Base-by-base conservation (phyloP, 2,329 filamentous ascomycete genomes). In the Monosporascus sp. region DNA sequence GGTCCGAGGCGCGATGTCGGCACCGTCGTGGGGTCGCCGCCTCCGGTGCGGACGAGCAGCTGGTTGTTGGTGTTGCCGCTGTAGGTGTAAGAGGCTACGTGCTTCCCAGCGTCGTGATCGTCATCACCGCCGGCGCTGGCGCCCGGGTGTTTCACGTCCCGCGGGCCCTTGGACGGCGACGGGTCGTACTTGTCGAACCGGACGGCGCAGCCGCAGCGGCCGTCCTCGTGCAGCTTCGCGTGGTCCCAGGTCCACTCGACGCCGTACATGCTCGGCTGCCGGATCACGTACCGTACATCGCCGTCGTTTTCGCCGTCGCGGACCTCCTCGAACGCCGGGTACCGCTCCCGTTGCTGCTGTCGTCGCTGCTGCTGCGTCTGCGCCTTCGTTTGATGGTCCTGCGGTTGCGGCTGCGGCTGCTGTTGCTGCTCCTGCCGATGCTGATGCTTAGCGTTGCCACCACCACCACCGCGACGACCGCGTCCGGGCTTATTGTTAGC, bases 211-310 rank as follows among this genome's bases (percentile, higher is more conserved):
- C 54, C 35, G 59, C 73, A 76, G 7, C 54, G 55, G 3, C 72
- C 72, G 4, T 45, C 50, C 4, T 59, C 51, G 58, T 76, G 74
- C 5, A 68, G 65, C 19, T 56, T 54, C 11, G 65, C 64, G 58
- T 76, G 74, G 58, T 75, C 74, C 0, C 55, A 54, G 2, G 66
- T 55, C 73, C 73, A 76, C 56, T 76, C 74, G 3, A 67, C 70
- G 1, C 66, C 72, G 53, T 68, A 75, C n/a, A 72, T 58, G 51
- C 71, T 68, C 0, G 63, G 50, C 9, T 72, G 60, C 1, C 72
- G 69, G 37, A 72, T 59, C 0, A 64, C 45, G 5, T 70, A 61
- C 5, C 54, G 51, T 41, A 31, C 46, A 17, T 53, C 6, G 40
- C 55, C 51, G 20, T 58, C 52, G 7, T 49, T 50, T 5, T 55